phyloP scores from a whole-genome alignment of 139 green algal genomes.

The Closterium sp. region DNA sequence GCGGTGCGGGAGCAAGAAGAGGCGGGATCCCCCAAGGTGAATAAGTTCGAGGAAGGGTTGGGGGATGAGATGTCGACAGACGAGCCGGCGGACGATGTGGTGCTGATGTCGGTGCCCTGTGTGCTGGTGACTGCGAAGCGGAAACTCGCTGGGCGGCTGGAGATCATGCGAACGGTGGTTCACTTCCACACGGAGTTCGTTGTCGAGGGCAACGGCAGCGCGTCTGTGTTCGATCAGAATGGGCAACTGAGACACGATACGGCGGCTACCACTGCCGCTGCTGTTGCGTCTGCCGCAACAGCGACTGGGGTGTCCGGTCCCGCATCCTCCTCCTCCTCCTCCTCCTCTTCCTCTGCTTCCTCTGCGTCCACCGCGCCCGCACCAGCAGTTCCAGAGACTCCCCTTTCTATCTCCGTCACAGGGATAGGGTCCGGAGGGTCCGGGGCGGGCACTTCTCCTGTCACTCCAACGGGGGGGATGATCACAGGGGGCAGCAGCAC shows the following conservation, averaged over 20 bases:
- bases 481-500: not conserved
- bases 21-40: not conserved
- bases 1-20: not conserved
- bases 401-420: not conserved
- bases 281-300: not conserved
- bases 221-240: constrained; percentile 14
- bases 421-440: not conserved
- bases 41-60: not conserved
- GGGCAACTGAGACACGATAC: not conserved
- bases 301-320: not conserved
- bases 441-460: not conserved
- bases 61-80: not conserved
- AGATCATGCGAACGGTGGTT: constrained; percentile 2
- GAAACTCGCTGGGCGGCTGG: constrained; percentile 24
- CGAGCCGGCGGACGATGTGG: not conserved
- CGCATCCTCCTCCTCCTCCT: not conserved
- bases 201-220: constrained; percentile 14
- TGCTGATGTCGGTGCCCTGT: constrained; percentile 16
- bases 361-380: not conserved
- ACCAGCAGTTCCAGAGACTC: not conserved
- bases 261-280: not conserved
- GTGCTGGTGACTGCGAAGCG: constrained; percentile 30
- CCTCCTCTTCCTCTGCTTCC: not conserved
- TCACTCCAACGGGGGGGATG: not conserved
- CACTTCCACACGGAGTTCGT: constrained; percentile 14